Evolutionary conservation across 345 rosid species (phyloP), one percentile per base, ranked within the genome.

Genomic region (Corchorus olitorius): DNA sequence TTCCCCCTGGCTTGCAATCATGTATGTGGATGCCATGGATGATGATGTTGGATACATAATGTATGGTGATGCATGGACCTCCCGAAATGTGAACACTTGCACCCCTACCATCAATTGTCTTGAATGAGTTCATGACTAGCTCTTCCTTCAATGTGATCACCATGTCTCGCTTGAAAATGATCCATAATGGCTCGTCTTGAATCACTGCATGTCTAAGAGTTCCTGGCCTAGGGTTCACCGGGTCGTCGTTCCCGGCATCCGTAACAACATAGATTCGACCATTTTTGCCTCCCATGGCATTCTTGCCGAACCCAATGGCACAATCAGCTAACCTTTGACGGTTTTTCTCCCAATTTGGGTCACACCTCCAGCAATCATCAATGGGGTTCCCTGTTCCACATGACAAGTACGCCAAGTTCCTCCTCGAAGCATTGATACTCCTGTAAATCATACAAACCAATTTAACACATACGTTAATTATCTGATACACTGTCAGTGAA

Each of bases 291-390:
- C 97, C 97, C 0, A 86, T 80, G 16, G 97, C 97, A 27, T 88
- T 75, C 82, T 84, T 90, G 14, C 97, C 97, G 46, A 92, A 92
- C 6, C 97, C 97, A 1, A 92, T 90, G 6, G 90, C 97, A 41
- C 97, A 92, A 53, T 89, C 93, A 0, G 97, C 94, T 67, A 92
- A 61, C 37, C 82, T 62, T 65, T 89, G 86, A 0, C 94, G 89
- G 80, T 92, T 89, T 17, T 66, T 81, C 77, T 89, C 93, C 97
- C 97, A 92, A 15, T 88, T 90, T 0, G 89, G 86, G 73, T 89
- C 88, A 71, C 94, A 92, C 76, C 97, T 70, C 97, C 97, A 92
- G 75, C 97, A 92, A 65, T 92, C 94, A 1, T 92, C 97, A 0
- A 92, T 89, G 0, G 97, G 97, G 75, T 92, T 92, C 0, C 93